phyloP scores from a whole-genome alignment of 345 rosid species.

The Brassica rapa region DNA sequence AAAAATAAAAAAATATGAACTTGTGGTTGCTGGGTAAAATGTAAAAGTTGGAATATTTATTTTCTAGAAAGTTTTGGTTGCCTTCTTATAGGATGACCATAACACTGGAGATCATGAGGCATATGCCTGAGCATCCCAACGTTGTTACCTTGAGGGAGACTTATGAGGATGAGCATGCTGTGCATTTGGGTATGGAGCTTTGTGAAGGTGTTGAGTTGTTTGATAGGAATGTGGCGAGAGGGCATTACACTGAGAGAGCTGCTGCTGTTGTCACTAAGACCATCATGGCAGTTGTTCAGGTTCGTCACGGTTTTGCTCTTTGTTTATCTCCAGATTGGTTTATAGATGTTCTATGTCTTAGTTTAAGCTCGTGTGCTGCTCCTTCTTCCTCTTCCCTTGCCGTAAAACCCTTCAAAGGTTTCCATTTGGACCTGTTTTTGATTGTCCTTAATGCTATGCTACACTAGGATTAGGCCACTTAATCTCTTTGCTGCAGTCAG shows the following conservation, averaged over 20 bases:
- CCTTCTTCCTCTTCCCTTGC: no score
- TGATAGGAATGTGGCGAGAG: constrained; percentile 93
- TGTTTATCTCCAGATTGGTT: background rate
- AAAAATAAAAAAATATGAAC: no score
- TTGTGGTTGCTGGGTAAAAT: background rate
- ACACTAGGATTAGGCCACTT: background rate
- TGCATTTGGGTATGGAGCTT: constrained; percentile 93
- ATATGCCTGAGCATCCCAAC: constrained; percentile 75
- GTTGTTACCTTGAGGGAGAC: constrained; percentile 76
- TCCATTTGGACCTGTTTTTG: background rate
- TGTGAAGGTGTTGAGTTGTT: constrained; percentile 97
- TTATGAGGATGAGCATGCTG: constrained; percentile 87
- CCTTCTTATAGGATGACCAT: background rate
- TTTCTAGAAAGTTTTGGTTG: constrained; percentile 1
- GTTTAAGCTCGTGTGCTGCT: no score
- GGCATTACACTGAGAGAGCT: constrained; percentile 95
- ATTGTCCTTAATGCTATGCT: background rate
- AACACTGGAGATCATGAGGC: constrained; percentile 75
- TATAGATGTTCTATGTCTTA: no score
- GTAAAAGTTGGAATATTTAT: background rate
- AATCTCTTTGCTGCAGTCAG: background rate
- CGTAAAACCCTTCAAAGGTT: no score
- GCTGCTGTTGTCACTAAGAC: constrained; percentile 91
- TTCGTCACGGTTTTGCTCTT: constrained; percentile 12
- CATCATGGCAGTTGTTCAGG: constrained; percentile 96